A percentile compares a stretch with the other conserved stretches of the same genome.
phyloP scores from a whole-genome alignment of 129 eudicot species.

The Rutidosis leptorrhynchoides region DNA sequence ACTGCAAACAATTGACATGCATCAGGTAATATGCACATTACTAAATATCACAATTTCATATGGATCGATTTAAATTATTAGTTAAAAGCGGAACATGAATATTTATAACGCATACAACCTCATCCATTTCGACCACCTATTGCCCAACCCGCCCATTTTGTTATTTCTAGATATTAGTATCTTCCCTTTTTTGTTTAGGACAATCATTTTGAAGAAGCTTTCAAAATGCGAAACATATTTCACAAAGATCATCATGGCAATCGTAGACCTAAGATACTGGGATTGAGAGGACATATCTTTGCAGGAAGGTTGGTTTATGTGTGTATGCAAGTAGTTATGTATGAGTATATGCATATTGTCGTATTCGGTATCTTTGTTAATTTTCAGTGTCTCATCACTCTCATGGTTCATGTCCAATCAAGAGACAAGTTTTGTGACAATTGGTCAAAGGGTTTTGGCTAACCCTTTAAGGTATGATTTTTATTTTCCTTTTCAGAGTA shows the following conservation, averaged over 20 bases:
- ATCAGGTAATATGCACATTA: slow-evolving; percentile 52
- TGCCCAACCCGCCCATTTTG: slow-evolving; percentile 9
- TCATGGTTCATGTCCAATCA: slow-evolving; percentile 99
- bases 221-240: slow-evolving; percentile 90
- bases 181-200: slow-evolving; percentile 44
- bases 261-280: slow-evolving; percentile 84
- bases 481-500: slow-evolving; percentile 8
- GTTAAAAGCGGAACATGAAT: background rate
- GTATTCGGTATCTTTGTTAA: slow-evolving; percentile 1
- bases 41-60: background rate
- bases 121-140: background rate
- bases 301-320: slow-evolving; percentile 75
- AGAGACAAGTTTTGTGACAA: slow-evolving; percentile 95
- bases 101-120: background rate
- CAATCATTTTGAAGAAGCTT: slow-evolving; percentile 96
- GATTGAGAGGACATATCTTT: slow-evolving; percentile 91
- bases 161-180: slow-evolving; percentile 9
- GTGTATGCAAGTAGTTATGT: background rate
- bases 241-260: slow-evolving; percentile 57
- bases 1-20: slow-evolving; percentile 96
- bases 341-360: background rate
- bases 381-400: slow-evolving; percentile 85
- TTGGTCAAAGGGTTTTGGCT: slow-evolving; percentile 92
- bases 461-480: slow-evolving; percentile 72
- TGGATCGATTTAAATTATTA: background rate